Base-by-base conservation (phyloP, 352 stramenopile species). In the Phytophthora rubi region DNA sequence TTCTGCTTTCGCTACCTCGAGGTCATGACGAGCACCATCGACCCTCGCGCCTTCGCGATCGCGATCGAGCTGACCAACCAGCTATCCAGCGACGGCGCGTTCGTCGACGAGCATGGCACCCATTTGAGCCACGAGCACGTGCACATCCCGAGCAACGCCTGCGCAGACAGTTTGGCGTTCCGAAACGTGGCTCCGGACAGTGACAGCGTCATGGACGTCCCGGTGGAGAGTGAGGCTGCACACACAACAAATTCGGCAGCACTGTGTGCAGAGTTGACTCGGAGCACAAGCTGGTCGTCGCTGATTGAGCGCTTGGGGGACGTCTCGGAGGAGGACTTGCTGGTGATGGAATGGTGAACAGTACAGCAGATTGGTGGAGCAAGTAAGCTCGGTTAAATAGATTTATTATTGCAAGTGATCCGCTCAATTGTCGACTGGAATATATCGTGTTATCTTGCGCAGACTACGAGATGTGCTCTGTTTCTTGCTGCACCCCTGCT, bases 1-100 rank as follows among this genome's bases (percentile, higher is more conserved):
- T 71, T 61, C 21, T 49, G n/a, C 21, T 57, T 66, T 42, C 51
- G 39, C 42, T 44, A 9, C 16, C 37, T 61, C 28, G 8, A 37
- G 18, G 21, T n/a, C 18, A 70, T 70, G 63, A 48, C 56, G 28
- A 65, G 39, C 32, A 49, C 23, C 35, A 49, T 71, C 12, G 56
- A 71, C 33, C 49, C 57, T 9, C 64, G 44, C 56, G 64, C 64
- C 6, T 66, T 71, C 13, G 49, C 48, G 39, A 64, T 71, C 10
- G 64, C 57, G 35, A 71, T 71, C 1, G 57, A 66, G 49, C 48
- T 71, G 37, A 37, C 64, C 39, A 57, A 35, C 49, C 64, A 71
- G 64, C 21, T 71, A n/a, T 71, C 64, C 3, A 71, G 37, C 39
- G 57, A 71, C 39, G 64, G 64, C n/a, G 37, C 18, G 23, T 71